phyloP scores from a whole-genome alignment of 345 rosid genomes.

The Boechera stricta region DNA sequence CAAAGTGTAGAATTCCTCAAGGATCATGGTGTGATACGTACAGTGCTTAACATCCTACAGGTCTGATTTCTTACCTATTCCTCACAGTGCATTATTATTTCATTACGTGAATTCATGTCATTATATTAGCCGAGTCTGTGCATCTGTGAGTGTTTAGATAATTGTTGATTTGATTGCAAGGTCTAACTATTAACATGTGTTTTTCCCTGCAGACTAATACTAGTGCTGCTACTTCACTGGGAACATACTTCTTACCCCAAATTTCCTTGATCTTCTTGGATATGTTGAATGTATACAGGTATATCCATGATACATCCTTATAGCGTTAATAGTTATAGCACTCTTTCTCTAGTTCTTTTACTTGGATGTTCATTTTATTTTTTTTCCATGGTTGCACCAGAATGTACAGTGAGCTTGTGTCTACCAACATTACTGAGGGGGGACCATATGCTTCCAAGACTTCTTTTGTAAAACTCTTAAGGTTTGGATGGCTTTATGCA shows the following conservation, averaged over 20 bases:
- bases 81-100: slow-evolving; percentile 14
- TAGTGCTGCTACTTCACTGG: slow-evolving; percentile 92
- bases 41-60: slow-evolving; percentile 96
- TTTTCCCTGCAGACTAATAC: slow-evolving; percentile 87
- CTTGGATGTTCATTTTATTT: not conserved
- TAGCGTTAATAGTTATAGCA: not conserved
- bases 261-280: slow-evolving; percentile 92
- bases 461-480: slow-evolving; percentile 87
- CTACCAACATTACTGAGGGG: slow-evolving; percentile 88
- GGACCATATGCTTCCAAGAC: slow-evolving; percentile 92
- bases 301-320: slow-evolving; percentile 27
- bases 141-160: slow-evolving; percentile 30
- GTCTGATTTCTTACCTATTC: slow-evolving; percentile 44
- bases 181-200: slow-evolving; percentile 15
- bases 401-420: slow-evolving; percentile 99
- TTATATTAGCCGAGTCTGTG: slow-evolving; percentile 20
- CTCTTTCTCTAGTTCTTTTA: slow-evolving; percentile 19
- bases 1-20: slow-evolving; percentile 92
- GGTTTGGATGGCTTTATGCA: slow-evolving; percentile 54
- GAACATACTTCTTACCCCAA: slow-evolving; percentile 88
- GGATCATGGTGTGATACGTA: slow-evolving; percentile 87
- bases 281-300: slow-evolving; percentile 99
- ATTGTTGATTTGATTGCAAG: slow-evolving; percentile 11
- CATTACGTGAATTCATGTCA: slow-evolving; percentile 6
- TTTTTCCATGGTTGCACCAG: slow-evolving; percentile 57